A percentile compares a stretch with the other conserved stretches of the same genome.
Evolutionary conservation across 2,329 filamentous ascomycete genomes (phyloP).

Genomic region (Endothia cerciana): DNA sequence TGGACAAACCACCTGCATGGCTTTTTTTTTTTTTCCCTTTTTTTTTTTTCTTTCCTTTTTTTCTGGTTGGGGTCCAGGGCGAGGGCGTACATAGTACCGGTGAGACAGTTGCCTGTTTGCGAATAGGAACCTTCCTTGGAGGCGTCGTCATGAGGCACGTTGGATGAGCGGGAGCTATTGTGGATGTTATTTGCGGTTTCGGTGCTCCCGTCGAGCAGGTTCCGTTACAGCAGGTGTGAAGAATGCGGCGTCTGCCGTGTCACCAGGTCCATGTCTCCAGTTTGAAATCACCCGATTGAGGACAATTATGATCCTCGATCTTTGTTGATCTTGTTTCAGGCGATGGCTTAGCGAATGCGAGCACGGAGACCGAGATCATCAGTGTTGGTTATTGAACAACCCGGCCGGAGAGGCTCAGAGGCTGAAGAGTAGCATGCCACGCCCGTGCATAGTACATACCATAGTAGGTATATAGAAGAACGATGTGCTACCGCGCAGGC

Average conservation of each 20-base stretch:
- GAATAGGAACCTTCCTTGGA: background rate
- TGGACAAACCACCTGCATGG: conserved; percentile 25
- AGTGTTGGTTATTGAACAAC: no score
- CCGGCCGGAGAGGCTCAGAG: no score
- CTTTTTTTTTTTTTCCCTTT: conserved; percentile 4
- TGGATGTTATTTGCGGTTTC: background rate
- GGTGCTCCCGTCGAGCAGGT: background rate
- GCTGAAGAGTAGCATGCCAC: background rate
- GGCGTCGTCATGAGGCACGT: conserved; percentile 3
- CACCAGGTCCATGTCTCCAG: conserved; percentile 10
- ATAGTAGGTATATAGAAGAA: no score
- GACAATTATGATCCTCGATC: background rate
- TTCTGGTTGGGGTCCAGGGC: background rate
- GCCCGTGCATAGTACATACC: background rate
- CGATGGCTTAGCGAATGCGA: background rate
- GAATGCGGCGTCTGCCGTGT: conserved; percentile 15
- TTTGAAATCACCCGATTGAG: conserved; percentile 14
- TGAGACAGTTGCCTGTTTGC: conserved; percentile 13
- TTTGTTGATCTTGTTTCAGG: conserved; percentile 17
- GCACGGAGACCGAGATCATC: background rate
- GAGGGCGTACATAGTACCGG: background rate
- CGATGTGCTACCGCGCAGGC: no score
- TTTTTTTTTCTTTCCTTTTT: background rate
- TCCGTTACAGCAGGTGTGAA: conserved; percentile 11
- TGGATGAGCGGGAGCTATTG: background rate